Percentiles rank a stretch among this genome's conserved stretches.
These are phyloP conservation scores for Colletotrichum euphorbiae DNA, from an alignment of 2,329 filamentous ascomycete species.

Conservation along the genomic window DNA sequence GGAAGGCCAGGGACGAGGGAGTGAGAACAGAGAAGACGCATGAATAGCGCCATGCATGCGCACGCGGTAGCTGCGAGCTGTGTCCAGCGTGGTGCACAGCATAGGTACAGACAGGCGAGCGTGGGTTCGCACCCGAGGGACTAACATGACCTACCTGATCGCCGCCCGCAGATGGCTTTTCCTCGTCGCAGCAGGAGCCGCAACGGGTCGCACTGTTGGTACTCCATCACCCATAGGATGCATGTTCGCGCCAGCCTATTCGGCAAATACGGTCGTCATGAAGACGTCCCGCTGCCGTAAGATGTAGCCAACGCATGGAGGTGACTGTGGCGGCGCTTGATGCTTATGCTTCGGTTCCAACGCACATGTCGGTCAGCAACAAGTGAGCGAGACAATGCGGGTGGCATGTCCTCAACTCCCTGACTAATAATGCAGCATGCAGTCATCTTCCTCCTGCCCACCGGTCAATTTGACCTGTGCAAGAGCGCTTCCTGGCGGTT, in stretches of 20 bases:
- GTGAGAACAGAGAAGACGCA: slow-evolving; percentile 15
- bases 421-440: slow-evolving; percentile 24
- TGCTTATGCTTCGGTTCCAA: slow-evolving; percentile 27
- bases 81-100: slow-evolving; percentile 29
- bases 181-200: slow-evolving; percentile 19
- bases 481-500: not conserved
- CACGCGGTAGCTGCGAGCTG: slow-evolving; percentile 32
- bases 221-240: not conserved
- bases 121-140: slow-evolving; percentile 31
- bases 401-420: not conserved
- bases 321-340: slow-evolving; percentile 13
- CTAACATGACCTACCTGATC: slow-evolving; percentile 21
- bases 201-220: slow-evolving; percentile 3
- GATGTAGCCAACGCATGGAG: slow-evolving; percentile 29
- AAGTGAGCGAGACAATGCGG: not conserved
- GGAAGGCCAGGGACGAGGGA: not conserved
- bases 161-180: not conserved
- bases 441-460: slow-evolving; percentile 29
- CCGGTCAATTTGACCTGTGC: not conserved
- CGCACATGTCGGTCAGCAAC: slow-evolving; percentile 18
- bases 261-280: slow-evolving; percentile 14
- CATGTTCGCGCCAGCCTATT: slow-evolving; percentile 1
- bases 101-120: slow-evolving; percentile 29
- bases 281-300: slow-evolving; percentile 13
- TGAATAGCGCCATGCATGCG: slow-evolving; percentile 38